Evolutionary conservation across 2,329 filamentous ascomycete species (phyloP), one percentile per base, ranked within the genome.

Genomic region (Aspergillus sp.): DNA sequence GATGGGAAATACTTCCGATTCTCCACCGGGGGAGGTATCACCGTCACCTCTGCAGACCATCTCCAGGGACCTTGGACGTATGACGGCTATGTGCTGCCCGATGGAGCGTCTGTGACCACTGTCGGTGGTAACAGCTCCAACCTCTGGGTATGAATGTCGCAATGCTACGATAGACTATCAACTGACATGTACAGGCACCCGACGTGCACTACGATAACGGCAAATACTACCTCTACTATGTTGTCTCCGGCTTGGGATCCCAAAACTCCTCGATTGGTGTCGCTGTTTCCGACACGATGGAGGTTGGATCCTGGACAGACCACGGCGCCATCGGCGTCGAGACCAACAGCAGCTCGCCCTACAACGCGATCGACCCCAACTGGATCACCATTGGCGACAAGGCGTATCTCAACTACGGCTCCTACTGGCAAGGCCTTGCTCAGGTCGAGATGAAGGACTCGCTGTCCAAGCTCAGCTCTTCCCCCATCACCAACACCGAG

Each of bases 341-440:
- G 70, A 77, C 39, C 46, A 60, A 13, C 40, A 62, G 10, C 52
- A 46, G 62, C 19, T 73, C 70, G 45, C 43, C 61, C 5, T 82
- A 80, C 64, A 82, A 82, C 53, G 76, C 77, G 35, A 82, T 88
- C 54, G 85, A 83, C 54, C 63, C 69, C 3, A 79, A 77, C 49
- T 58, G 82, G 2, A 61, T 81, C 47, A 56, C 67, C 8, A 68
- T 62, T 2, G 66, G 64, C 31, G 52, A 50, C 7, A 60, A 46
- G 2, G 75, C 74, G 51, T 72, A 73, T 45, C 64, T 83, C 58
- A 79, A 72, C 47, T 88, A 86, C 49, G 84, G 83, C 26, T 84
- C 79, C 9, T 88, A 85, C 72, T 88, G 82, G 82, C 62, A 67
- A 6, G 77, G 82, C 56, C 72, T 87, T 46, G 84, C 79, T 66